A percentile compares a stretch with the other conserved stretches of the same genome.
Evolutionary conservation across 2,329 filamentous ascomycete species (phyloP).

Genomic region (Penicillium occitanis): DNA sequence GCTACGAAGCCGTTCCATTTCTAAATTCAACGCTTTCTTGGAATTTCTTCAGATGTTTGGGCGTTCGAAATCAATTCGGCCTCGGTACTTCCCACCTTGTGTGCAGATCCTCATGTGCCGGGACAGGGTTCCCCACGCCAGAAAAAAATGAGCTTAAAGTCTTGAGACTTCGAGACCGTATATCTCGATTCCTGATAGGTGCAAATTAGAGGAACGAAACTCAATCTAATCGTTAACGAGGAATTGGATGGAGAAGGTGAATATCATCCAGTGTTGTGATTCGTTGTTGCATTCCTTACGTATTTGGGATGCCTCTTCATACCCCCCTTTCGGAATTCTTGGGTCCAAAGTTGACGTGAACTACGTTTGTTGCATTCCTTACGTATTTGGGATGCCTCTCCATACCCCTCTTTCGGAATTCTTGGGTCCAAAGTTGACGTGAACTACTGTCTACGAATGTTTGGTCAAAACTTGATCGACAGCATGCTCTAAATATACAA

Average conservation of each 20-base stretch:
- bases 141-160: background rate
- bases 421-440: background rate
- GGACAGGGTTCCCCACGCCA: background rate
- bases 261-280: background rate
- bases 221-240: background rate
- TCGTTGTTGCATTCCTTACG: background rate
- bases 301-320: background rate
- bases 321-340: background rate
- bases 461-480: background rate
- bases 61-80: background rate
- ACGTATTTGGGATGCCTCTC: background rate
- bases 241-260: background rate
- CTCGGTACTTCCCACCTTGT: background rate
- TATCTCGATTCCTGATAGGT: conserved; percentile 13
- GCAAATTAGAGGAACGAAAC: background rate
- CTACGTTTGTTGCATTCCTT: background rate
- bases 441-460: background rate
- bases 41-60: background rate
- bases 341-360: background rate
- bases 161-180: background rate
- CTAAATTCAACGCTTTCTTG: background rate
- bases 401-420: background rate
- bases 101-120: background rate
- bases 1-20: background rate
- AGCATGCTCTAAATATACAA: background rate